Evolutionary conservation across 768 basidiomycete genomes (phyloP).

Genomic region (Suillus discolor): DNA sequence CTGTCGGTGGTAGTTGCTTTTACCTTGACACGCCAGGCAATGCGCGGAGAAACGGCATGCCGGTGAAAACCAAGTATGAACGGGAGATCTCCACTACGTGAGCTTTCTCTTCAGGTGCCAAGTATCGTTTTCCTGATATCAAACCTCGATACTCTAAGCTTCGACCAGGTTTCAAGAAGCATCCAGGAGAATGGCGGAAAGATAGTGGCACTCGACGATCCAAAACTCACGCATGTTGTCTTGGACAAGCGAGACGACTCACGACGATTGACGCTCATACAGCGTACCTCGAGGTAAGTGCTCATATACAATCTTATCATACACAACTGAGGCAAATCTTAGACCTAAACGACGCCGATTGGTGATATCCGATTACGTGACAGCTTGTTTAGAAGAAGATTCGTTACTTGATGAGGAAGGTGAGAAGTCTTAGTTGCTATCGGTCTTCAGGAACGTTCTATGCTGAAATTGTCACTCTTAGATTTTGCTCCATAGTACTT

Average conservation of each 20-base stretch:
- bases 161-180: constrained; percentile 48
- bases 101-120: constrained; percentile 15
- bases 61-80: constrained; percentile 54
- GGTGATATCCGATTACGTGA: constrained; percentile 75
- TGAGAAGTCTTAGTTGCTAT: constrained; percentile 28
- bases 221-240: constrained; percentile 85
- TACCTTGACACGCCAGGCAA: constrained; percentile 86
- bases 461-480: constrained; percentile 2
- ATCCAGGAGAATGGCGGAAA: constrained; percentile 75
- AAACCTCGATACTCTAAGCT: constrained; percentile 42
- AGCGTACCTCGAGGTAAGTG: constrained; percentile 69
- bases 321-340: constrained; percentile 17
- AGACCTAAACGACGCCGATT: constrained; percentile 84
- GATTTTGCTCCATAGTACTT: constrained; percentile 25
- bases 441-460: background rate
- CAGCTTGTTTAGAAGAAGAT: constrained; percentile 78
- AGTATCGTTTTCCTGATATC: background rate
- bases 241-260: constrained; percentile 81
- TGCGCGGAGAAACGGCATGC: constrained; percentile 65
- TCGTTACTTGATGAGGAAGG: constrained; percentile 88
- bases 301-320: constrained; percentile 1
- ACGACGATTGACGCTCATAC: constrained; percentile 70
- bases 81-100: constrained; percentile 57
- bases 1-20: constrained; percentile 60
- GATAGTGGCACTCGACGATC: constrained; percentile 66